Conservation (phyloP, 768 basidiomycete species). For the Mycena galericulata region DNA sequence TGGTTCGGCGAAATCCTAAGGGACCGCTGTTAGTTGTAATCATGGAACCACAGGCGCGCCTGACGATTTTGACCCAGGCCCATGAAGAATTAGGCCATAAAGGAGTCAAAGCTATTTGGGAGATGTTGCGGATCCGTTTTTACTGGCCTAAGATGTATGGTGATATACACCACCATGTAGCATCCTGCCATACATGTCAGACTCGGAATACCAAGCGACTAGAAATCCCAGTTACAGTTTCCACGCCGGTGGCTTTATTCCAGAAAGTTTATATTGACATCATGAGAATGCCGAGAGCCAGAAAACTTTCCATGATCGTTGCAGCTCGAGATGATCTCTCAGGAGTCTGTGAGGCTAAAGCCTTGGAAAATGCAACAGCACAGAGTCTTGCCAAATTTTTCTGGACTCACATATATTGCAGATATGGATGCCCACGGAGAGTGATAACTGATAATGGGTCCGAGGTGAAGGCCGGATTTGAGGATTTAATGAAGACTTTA, state of each 20-base stretch:
- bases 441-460: conserved; percentile 47
- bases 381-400: conserved; percentile 42
- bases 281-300: conserved; percentile 42
- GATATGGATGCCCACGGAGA: conserved; percentile 30
- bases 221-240: conserved; percentile 32
- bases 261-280: conserved; percentile 42
- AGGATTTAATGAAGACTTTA: conserved; percentile 1
- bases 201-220: conserved; percentile 10
- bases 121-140: conserved; percentile 33
- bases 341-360: conserved; percentile 42
- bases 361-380: conserved; percentile 32
- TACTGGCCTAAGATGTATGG: conserved; percentile 42
- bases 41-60: not conserved
- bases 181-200: not conserved
- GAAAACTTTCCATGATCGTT: conserved; percentile 37
- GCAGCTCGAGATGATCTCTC: conserved; percentile 30
- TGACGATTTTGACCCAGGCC: conserved; percentile 29
- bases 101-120: conserved; percentile 35
- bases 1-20: conserved; percentile 25
- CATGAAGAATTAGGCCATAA: conserved; percentile 43
- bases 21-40: not conserved
- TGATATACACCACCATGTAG: conserved; percentile 35
- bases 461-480: conserved; percentile 38
- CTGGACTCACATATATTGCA: conserved; percentile 19
- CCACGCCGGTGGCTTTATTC: conserved; percentile 32